Percentiles rank a stretch among this genome's conserved stretches.
Evolutionary conservation across 75 land plant species (phyloP).

Genomic region (Pinus albicaulis): DNA sequence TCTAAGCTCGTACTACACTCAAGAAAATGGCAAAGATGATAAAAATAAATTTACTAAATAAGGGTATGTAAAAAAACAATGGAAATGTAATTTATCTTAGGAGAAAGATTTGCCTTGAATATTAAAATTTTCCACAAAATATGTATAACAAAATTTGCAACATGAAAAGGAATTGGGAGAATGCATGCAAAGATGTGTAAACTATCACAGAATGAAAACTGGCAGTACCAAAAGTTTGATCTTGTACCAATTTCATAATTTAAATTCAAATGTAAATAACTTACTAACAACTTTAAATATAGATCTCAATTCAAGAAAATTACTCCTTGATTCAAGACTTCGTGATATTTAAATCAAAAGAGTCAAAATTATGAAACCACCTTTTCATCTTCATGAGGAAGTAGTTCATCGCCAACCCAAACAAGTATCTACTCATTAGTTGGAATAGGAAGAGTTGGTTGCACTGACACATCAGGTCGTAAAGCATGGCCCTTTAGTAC

Average conservation of each 20-base stretch:
- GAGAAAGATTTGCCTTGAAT: neutral
- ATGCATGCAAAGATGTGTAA: neutral
- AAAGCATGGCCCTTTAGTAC: slow-evolving; percentile 33
- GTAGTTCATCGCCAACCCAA: slow-evolving; percentile 31
- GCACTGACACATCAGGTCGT: neutral
- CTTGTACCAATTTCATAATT: neutral
- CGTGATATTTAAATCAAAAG: neutral
- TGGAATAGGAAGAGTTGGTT: slow-evolving; percentile 21
- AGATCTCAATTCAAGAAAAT: neutral
- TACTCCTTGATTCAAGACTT: neutral
- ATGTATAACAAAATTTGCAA: too few relatives aligned
- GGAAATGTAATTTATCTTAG: neutral
- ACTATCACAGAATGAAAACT: neutral
- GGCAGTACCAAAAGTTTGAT: neutral
- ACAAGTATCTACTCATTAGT: slow-evolving; percentile 24
- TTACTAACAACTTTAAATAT: neutral
- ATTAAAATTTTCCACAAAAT: too few relatives aligned
- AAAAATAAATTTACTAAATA: neutral
- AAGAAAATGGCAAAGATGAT: neutral
- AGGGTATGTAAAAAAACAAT: neutral
- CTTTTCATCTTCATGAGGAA: slow-evolving; percentile 32
- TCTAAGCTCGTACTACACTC: neutral
- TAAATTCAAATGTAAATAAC: neutral
- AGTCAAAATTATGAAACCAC: slow-evolving; percentile 8
- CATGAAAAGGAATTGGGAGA: neutral